Conservation (phyloP, 306 rosid genomes). For the Quercus variabilis region DNA sequence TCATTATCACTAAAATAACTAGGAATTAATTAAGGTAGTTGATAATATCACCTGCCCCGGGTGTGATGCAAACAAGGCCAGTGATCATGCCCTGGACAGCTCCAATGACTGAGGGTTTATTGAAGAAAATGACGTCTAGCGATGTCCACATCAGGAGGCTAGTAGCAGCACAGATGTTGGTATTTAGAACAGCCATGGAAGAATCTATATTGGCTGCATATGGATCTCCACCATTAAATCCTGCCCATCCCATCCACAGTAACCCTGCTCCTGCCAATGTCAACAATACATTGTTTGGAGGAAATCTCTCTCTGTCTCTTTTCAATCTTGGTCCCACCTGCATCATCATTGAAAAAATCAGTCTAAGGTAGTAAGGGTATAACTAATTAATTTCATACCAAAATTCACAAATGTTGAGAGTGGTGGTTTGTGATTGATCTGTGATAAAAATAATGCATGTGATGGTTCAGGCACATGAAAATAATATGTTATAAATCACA, state of each 20-base stretch:
- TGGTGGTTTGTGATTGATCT: too few relatives aligned
- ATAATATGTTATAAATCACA: too few relatives aligned
- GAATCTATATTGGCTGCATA: slow-evolving; percentile 65
- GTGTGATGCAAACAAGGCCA: slow-evolving; percentile 77
- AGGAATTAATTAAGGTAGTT: too few relatives aligned
- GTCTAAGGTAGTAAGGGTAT: too few relatives aligned
- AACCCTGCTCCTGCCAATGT: slow-evolving; percentile 64
- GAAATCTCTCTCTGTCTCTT: slow-evolving; percentile 64
- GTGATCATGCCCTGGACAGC: slow-evolving; percentile 86
- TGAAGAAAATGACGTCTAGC: slow-evolving; percentile 64
- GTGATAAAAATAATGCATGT: too few relatives aligned
- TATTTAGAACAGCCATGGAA: slow-evolving; percentile 67
- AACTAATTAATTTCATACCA: too few relatives aligned
- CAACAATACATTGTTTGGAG: slow-evolving; percentile 67
- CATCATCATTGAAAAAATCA: too few relatives aligned
- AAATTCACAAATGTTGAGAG: too few relatives aligned
- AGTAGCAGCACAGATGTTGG: slow-evolving; percentile 73
- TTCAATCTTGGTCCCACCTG: slow-evolving; percentile 64
- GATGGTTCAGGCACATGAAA: too few relatives aligned
- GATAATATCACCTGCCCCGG: slow-evolving; percentile 48
- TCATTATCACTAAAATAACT: too few relatives aligned
- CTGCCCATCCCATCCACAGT: slow-evolving; percentile 78
- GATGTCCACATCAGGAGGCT: slow-evolving; percentile 67
- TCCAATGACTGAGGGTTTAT: slow-evolving; percentile 71
- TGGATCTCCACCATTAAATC: slow-evolving; percentile 81